Base-by-base conservation (phyloP, 768 basidiomycete genomes). In the Tephrocybe sp. region DNA sequence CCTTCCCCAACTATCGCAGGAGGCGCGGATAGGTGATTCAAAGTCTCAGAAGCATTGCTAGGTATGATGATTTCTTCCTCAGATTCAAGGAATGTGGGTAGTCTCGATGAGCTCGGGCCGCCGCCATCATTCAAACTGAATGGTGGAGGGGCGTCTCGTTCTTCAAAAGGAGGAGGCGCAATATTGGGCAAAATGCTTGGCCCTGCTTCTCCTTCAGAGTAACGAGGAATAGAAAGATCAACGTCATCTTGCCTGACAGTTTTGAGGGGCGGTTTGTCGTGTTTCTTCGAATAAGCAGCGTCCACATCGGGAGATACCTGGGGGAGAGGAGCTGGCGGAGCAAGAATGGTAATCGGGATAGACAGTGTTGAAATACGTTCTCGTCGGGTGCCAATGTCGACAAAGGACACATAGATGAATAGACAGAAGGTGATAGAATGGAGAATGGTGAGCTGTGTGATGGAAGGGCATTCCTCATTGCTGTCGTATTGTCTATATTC, bases 101-200 rank as follows among this genome's bases (percentile, higher is more conserved):
- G 65, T 22, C 72, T 70, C 23, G 71, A 67, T 12, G 85, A 82
- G 0, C 81, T 78, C n/a, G 84, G 82, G 39, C 77, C 73, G 58
- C 76, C 80, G 30, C 69, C 77, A 37, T 76, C 78, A 52, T 69
- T 76, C 40, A 64, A 70, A 61, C 73, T 85, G 61, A 84, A 85
- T 2, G 89, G 88, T 4, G 89, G 90, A 9, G 89, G 88, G 0
- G 85, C 79, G 54, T 90, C 87, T 40, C 84, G 78, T 60, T 92
- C 90, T 57, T 92, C 90, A 58, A 91, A 91, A 3, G 90, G 88
- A 40, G 90, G 90, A 21, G 90, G 89, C 0, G 86, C 87, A 45
- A 77, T 78, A 48, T 62, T 72, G 21, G 77, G 70, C n/a, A 77
- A 64, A 57, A 78, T 80, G 55, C 88, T 91, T 16, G 90, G 89